A percentile compares a stretch with the other conserved stretches of the same genome.
These are phyloP conservation scores for Neurospora sp. DNA, from an alignment of 495 filamentous ascomycete species.

Conservation along the genomic window DNA sequence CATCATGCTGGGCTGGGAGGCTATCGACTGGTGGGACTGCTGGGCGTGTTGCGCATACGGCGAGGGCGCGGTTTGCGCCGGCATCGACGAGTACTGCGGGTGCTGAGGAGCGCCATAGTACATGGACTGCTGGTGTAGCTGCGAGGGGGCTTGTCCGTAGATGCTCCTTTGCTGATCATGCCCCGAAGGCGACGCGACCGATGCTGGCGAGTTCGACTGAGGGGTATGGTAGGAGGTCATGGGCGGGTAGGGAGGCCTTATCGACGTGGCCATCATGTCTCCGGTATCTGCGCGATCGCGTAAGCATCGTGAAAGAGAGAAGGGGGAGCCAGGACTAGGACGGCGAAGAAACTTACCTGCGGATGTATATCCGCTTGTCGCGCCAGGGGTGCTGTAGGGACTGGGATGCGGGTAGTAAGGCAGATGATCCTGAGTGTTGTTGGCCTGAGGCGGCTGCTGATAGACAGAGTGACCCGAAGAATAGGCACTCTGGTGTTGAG, in stretches of 20 bases:
- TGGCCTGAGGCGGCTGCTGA: slow-evolving; percentile 33
- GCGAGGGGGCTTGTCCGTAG: slow-evolving; percentile 71
- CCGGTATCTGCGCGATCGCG: slow-evolving; percentile 50
- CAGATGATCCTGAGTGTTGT: slow-evolving; percentile 46
- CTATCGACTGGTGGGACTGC: slow-evolving; percentile 55
- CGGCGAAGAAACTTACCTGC: slow-evolving; percentile 53
- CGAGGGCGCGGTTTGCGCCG: slow-evolving; percentile 52
- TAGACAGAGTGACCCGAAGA: slow-evolving; percentile 47
- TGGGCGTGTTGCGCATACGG: slow-evolving; percentile 67
- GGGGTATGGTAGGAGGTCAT: slow-evolving; percentile 80
- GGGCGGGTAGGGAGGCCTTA: slow-evolving; percentile 73
- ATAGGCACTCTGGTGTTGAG: slow-evolving; percentile 48
- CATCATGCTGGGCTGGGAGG: slow-evolving; percentile 44
- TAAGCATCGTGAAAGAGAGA: slow-evolving; percentile 15
- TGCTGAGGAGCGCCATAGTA: slow-evolving; percentile 50
- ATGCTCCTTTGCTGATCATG: slow-evolving; percentile 83
- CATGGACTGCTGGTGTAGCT: slow-evolving; percentile 63
- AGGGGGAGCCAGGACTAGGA: slow-evolving; percentile 1
- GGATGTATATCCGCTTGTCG: slow-evolving; percentile 62
- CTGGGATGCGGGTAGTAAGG: slow-evolving; percentile 66
- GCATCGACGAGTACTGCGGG: slow-evolving; percentile 61
- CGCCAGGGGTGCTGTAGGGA: slow-evolving; percentile 62
- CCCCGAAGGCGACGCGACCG: slow-evolving; percentile 78
- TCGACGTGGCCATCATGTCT: slow-evolving; percentile 91
- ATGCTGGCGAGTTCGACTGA: slow-evolving; percentile 92